Evolutionary conservation across 345 rosid species (phyloP).

Genomic region (Mallotus nudiflorus): DNA sequence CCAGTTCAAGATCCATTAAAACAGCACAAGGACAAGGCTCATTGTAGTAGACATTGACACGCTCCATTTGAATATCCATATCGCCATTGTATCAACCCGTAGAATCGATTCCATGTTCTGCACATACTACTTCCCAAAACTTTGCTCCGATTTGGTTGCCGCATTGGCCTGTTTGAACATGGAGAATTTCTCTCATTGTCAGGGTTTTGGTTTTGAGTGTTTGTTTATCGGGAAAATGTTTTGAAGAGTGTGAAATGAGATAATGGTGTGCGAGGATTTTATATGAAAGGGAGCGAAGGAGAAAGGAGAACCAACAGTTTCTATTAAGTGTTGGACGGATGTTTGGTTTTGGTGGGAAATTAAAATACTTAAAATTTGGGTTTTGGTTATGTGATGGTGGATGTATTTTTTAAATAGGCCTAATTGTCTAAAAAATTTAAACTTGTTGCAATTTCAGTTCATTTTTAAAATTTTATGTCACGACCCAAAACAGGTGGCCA

Average conservation of each 20-base stretch:
- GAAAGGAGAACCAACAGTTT: conserved; percentile 17
- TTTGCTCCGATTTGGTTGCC: conserved; percentile 83
- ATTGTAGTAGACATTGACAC: conserved; percentile 74
- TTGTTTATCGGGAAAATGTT: conserved; percentile 18
- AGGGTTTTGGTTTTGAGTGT: not conserved
- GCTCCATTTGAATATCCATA: conserved; percentile 65
- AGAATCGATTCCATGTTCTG: conserved; percentile 78
- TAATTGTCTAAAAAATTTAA: too few relatives aligned
- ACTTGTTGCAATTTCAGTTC: too few relatives aligned
- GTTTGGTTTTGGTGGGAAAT: conserved; percentile 27
- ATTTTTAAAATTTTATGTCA: too few relatives aligned
- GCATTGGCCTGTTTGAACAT: conserved; percentile 76
- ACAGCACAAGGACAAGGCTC: conserved; percentile 86
- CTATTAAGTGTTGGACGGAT: conserved; percentile 14
- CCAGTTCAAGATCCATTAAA: conserved; percentile 79
- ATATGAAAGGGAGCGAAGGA: not conserved
- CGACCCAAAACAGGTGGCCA: too few relatives aligned
- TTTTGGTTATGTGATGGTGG: too few relatives aligned
- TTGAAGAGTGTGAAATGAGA: not conserved
- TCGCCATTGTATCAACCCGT: conserved; percentile 71
- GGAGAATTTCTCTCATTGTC: conserved; percentile 78
- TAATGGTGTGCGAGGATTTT: not conserved
- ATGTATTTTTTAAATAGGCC: too few relatives aligned
- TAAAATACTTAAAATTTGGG: conserved; percentile 27
- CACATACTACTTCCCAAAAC: conserved; percentile 84